phyloP scores from a whole-genome alignment of 352 stramenopile genomes.

The Phytopythium ostracodes region DNA sequence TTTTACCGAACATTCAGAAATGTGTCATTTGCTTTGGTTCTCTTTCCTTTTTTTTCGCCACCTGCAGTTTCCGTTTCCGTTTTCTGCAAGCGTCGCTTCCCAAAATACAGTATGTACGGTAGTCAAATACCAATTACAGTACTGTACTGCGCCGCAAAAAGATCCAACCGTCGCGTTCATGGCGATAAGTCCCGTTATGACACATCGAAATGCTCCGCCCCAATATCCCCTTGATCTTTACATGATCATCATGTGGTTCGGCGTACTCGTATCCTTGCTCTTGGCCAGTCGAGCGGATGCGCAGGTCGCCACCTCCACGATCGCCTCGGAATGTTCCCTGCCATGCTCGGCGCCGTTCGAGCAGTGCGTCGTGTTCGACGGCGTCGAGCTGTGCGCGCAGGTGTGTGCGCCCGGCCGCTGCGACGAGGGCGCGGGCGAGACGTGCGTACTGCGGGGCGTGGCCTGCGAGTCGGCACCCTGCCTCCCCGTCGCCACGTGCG shows the following conservation, averaged over 20 bases:
- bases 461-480: constrained; percentile 34
- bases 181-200: too few species aligned
- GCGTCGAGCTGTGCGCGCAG: constrained; percentile 37
- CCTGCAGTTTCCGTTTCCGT: too few species aligned
- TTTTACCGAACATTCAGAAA: too few species aligned
- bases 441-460: constrained; percentile 35
- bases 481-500: constrained; percentile 40
- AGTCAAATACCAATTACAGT: too few species aligned
- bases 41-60: too few species aligned
- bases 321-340: background rate
- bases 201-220: too few species aligned
- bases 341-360: background rate
- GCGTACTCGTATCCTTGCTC: too few species aligned
- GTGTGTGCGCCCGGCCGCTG: constrained; percentile 40
- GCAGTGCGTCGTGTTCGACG: constrained; percentile 5
- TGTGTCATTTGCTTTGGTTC: too few species aligned
- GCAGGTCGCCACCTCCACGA: background rate
- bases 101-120: too few species aligned
- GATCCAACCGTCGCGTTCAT: too few species aligned
- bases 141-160: too few species aligned
- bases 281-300: background rate
- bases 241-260: background rate
- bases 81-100: too few species aligned
- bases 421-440: constrained; percentile 21
- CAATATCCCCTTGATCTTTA: background rate